A percentile compares a stretch with the other conserved stretches of the same genome.
These are phyloP conservation scores for Curvularia lunata DNA, from an alignment of 2,329 filamentous ascomycete species.

Conservation along the genomic window DNA sequence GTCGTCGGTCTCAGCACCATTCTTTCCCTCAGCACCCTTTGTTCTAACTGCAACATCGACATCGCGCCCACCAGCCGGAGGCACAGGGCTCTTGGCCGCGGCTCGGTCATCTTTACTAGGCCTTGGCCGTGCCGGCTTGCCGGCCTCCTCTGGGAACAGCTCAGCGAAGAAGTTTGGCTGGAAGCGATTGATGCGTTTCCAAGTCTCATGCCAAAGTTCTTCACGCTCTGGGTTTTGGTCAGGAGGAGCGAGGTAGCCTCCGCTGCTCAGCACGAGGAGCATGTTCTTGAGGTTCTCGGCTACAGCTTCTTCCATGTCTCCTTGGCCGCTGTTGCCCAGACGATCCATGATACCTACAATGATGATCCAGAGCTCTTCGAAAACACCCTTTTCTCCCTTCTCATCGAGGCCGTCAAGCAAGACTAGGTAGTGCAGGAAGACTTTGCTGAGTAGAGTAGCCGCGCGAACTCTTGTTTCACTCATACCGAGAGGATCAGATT, in stretches of 20 bases:
- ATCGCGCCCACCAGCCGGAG: slow-evolving; percentile 13
- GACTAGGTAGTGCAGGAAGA: slow-evolving; percentile 92
- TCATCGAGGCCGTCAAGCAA: slow-evolving; percentile 74
- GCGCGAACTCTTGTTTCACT: slow-evolving; percentile 92
- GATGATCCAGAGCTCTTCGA: slow-evolving; percentile 82
- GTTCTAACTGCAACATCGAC: slow-evolving; percentile 18
- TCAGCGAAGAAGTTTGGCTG: slow-evolving; percentile 65
- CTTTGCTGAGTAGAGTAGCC: slow-evolving; percentile 89
- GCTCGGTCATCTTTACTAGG: slow-evolving; percentile 27
- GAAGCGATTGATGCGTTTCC: slow-evolving; percentile 65
- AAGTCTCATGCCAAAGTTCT: slow-evolving; percentile 67
- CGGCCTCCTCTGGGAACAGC: slow-evolving; percentile 60
- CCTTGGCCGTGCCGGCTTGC: slow-evolving; percentile 36
- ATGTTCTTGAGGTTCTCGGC: slow-evolving; percentile 97
- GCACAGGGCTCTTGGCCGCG: slow-evolving; percentile 10
- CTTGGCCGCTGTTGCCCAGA: slow-evolving; percentile 93
- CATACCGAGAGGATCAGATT: slow-evolving; percentile 90
- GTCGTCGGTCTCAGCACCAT: slow-evolving; percentile 6
- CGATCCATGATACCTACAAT: slow-evolving; percentile 95
- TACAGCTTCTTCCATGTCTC: slow-evolving; percentile 91
- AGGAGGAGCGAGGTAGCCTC: slow-evolving; percentile 80
- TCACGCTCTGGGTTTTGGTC: slow-evolving; percentile 58
- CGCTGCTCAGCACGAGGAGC: slow-evolving; percentile 90
- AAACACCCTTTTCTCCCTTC: slow-evolving; percentile 67
- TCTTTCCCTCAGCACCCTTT: slow-evolving; percentile 1